These are phyloP conservation scores for Hypoxylon sp. DNA, from an alignment of 2,329 filamentous ascomycete genomes.

Conservation along the genomic window DNA sequence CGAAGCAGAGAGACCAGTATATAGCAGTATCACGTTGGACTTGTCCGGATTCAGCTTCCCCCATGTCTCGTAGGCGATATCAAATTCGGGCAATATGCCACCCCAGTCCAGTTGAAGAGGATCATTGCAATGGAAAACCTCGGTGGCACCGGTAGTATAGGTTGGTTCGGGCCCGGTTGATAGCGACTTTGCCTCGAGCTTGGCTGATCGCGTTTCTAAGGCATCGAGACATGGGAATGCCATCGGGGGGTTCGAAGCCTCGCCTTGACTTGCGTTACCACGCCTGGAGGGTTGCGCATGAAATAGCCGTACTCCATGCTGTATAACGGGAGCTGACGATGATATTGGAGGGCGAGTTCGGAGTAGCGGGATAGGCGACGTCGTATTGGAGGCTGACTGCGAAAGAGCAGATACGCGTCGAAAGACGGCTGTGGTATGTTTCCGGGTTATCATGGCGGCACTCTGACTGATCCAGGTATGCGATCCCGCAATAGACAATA, in stretches of 20 bases:
- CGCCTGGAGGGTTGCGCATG: conserved; percentile 48
- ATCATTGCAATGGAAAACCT: conserved; percentile 78
- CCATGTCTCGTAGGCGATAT: conserved; percentile 95
- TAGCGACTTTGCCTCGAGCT: conserved; percentile 75
- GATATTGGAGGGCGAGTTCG: conserved; percentile 28
- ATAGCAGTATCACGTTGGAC: conserved; percentile 90
- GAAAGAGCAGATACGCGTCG: conserved; percentile 45
- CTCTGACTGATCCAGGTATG: conserved; percentile 1
- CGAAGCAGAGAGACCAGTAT: conserved; percentile 96
- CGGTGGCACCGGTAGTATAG: conserved; percentile 90
- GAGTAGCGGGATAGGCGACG: conserved; percentile 15
- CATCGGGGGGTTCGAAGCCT: conserved; percentile 84
- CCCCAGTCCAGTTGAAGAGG: conserved; percentile 94
- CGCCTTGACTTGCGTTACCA: conserved; percentile 46
- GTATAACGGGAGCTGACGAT: conserved; percentile 7
- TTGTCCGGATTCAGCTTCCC: conserved; percentile 82
- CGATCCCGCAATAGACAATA: conserved; percentile 31
- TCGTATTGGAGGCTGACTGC: conserved; percentile 23
- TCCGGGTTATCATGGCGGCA: conserved; percentile 46
- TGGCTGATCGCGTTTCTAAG: conserved; percentile 81
- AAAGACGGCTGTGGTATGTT: conserved; percentile 43
- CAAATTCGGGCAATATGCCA: conserved; percentile 87
- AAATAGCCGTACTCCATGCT: conserved; percentile 39
- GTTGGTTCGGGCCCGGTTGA: conserved; percentile 89
- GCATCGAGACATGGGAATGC: conserved; percentile 92